Conservation (phyloP, 2,329 filamentous ascomycete genomes). For the Xylogone sp. region DNA sequence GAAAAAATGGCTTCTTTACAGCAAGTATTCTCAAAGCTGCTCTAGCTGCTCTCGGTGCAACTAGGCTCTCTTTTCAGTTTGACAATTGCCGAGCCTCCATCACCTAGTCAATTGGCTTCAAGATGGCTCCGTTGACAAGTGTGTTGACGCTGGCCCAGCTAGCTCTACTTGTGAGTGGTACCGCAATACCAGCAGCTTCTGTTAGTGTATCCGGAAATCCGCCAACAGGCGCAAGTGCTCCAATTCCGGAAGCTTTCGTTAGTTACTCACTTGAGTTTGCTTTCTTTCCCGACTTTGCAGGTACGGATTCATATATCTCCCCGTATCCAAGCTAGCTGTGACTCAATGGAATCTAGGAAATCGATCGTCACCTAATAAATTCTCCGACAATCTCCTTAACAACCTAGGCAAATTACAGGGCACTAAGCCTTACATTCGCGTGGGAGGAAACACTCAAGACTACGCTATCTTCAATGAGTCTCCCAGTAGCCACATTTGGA, state of each 20-base stretch:
- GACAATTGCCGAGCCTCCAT: background rate
- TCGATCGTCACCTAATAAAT: slow-evolving; percentile 50
- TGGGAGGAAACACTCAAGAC: slow-evolving; percentile 67
- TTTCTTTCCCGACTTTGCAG: slow-evolving; percentile 49
- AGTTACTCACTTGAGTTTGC: slow-evolving; percentile 49
- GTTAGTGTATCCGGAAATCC: slow-evolving; percentile 8
- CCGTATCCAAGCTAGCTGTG: background rate
- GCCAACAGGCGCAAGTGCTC: slow-evolving; percentile 12
- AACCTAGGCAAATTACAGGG: slow-evolving; percentile 52
- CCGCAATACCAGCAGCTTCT: background rate
- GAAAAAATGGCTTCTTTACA: background rate
- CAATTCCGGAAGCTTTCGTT: slow-evolving; percentile 40
- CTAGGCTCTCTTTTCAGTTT: background rate
- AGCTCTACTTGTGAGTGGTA: background rate
- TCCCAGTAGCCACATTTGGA: slow-evolving; percentile 47
- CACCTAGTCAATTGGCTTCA: background rate
- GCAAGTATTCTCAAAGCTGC: background rate
- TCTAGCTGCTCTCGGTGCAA: background rate
- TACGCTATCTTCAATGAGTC: slow-evolving; percentile 56
- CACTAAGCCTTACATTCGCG: slow-evolving; percentile 55
- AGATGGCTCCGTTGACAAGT: background rate
- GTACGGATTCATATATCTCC: slow-evolving; percentile 14
- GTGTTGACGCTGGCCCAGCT: slow-evolving; percentile 1
- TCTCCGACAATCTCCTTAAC: slow-evolving; percentile 55
- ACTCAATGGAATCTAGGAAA: slow-evolving; percentile 36